Conservation (phyloP, 78 protist species). For the Creolimax fragrantissima region DNA sequence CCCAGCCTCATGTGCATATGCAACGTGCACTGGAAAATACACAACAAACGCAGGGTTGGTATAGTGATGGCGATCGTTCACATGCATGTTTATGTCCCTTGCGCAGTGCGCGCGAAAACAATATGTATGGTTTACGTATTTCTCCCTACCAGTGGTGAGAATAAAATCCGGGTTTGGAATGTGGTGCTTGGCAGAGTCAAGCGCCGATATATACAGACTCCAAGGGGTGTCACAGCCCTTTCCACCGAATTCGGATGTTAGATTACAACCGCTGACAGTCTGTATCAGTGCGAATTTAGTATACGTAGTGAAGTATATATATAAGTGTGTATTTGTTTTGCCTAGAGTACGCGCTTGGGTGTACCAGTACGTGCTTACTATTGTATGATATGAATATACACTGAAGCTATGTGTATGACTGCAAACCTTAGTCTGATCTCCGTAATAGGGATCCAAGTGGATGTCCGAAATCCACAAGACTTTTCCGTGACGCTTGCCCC, state of each 20-base stretch:
- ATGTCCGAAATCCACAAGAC: background rate
- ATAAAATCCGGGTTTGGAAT: background rate
- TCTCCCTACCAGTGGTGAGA: background rate
- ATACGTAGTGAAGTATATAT: no score
- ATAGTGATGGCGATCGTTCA: background rate
- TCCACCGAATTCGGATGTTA: background rate
- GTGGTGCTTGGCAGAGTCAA: background rate
- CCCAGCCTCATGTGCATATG: background rate
- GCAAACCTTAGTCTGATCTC: background rate
- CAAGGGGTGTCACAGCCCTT: background rate
- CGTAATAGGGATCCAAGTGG: background rate
- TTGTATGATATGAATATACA: background rate
- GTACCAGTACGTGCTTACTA: background rate
- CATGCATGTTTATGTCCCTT: background rate
- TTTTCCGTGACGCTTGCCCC: background rate
- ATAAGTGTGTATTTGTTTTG: no score
- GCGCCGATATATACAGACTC: background rate
- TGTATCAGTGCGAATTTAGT: background rate
- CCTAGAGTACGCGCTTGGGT: background rate
- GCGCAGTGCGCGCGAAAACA: background rate
- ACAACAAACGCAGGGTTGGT: background rate
- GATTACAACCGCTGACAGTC: background rate
- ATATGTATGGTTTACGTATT: background rate
- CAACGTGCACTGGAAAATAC: background rate
- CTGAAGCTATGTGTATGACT: background rate